A percentile compares a stretch with the other conserved stretches of the same genome.
phyloP scores from a whole-genome alignment of 2,329 filamentous ascomycete genomes.

The Bipolaris sorokiniana region DNA sequence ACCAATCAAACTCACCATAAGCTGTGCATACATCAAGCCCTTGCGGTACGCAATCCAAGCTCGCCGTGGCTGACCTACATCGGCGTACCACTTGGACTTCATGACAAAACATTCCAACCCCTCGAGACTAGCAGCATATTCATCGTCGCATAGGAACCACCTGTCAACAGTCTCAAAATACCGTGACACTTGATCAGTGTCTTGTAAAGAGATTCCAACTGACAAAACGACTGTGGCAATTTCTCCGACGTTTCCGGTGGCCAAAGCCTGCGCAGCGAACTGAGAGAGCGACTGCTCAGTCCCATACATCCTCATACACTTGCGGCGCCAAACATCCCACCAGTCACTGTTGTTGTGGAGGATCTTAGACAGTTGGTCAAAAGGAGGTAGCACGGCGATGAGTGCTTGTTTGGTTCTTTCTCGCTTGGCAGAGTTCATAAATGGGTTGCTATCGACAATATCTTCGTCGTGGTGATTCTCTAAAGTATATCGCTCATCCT shows the following conservation, averaged over 20 bases:
- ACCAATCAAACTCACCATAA: constrained; percentile 53
- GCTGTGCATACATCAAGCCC: constrained; percentile 59
- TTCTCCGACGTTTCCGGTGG: constrained; percentile 50
- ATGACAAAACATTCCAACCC: constrained; percentile 61
- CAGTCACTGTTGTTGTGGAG: constrained; percentile 48
- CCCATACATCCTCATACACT: constrained; percentile 51
- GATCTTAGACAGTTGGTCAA: constrained; percentile 42
- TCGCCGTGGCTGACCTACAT: constrained; percentile 62
- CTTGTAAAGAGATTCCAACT: constrained; percentile 51
- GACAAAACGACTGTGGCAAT: constrained; percentile 46
- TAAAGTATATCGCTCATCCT: constrained; percentile 37
- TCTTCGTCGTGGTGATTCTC: constrained; percentile 41
- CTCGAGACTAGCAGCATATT: constrained; percentile 58
- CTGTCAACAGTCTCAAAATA: constrained; percentile 56
- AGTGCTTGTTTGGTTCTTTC: constrained; percentile 47
- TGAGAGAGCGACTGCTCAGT: constrained; percentile 45
- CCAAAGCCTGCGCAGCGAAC: constrained; percentile 55
- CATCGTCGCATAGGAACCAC: constrained; percentile 58
- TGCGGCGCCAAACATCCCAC: constrained; percentile 53
- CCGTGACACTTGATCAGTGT: constrained; percentile 54
- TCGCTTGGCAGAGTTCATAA: constrained; percentile 37
- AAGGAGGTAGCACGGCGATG: constrained; percentile 43
- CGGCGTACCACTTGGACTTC: constrained; percentile 60
- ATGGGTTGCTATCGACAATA: constrained; percentile 27
- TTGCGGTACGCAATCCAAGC: constrained; percentile 61